phyloP scores from a whole-genome alignment of 2,329 filamentous ascomycete genomes.

The Penicillium paneum region DNA sequence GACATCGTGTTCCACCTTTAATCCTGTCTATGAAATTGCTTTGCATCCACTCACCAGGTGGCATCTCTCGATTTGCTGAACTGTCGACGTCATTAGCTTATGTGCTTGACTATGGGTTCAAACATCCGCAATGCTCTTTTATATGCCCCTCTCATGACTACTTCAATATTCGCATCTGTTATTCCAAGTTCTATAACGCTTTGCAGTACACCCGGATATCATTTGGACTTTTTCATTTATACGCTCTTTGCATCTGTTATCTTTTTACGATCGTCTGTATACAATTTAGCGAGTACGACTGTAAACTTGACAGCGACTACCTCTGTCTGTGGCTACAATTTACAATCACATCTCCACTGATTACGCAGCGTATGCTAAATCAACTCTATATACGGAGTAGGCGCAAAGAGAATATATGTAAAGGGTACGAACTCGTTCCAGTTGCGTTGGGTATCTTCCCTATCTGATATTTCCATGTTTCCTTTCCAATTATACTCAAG shows the following conservation, averaged over 20 bases:
- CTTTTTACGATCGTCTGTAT: background rate
- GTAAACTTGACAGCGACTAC: background rate
- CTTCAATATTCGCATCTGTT: slow-evolving; percentile 7
- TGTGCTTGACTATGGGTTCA: slow-evolving; percentile 1
- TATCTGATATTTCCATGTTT: slow-evolving; percentile 17
- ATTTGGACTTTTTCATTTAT: background rate
- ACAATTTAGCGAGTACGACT: background rate
- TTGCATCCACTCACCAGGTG: slow-evolving; percentile 18
- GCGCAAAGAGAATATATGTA: background rate
- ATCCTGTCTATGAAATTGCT: slow-evolving; percentile 1
- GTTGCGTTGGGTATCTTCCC: slow-evolving; percentile 23
- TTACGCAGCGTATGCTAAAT: background rate
- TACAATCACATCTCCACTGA: background rate
- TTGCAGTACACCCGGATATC: slow-evolving; percentile 8
- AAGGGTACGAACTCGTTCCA: slow-evolving; percentile 13
- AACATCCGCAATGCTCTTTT: slow-evolving; percentile 8
- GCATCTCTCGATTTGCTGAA: slow-evolving; percentile 7
- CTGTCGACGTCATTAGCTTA: background rate
- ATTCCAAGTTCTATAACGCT: slow-evolving; percentile 5
- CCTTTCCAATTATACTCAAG: slow-evolving; percentile 5
- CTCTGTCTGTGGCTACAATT: background rate
- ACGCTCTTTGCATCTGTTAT: slow-evolving; percentile 1
- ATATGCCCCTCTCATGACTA: slow-evolving; percentile 17
- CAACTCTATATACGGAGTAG: background rate
- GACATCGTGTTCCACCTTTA: slow-evolving; percentile 33